Evolutionary conservation across 2,329 filamentous ascomycete genomes (phyloP), one percentile per base, ranked within the genome.

Genomic region (Lasiodiplodia sp.): DNA sequence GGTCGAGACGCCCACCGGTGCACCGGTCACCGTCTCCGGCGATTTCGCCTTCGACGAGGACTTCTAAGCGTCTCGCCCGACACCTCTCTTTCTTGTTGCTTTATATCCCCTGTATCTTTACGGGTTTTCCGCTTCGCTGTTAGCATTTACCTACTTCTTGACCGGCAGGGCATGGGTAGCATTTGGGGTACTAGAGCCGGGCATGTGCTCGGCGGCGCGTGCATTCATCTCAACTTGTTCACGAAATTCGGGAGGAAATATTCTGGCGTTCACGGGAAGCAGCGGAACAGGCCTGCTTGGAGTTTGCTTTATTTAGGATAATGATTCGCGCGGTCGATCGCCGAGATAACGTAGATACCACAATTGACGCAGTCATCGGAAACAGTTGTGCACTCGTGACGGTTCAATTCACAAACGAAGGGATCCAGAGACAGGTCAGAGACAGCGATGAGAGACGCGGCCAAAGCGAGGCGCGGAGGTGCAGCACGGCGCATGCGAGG

Each of bases 11-110:
- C 75, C 78, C 67, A 66, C 77, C 66, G 73, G 81, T 72, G 84
- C 80, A 79, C 6, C 84, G 71, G 84, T 80, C 66, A 76, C 77
- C 60, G 76, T 81, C 73, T 82, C 81, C 69, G 92, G 93, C 72
- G 93, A 95, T 84, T 96, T 99, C 84, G 87, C 83, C 80, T 98
- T 99, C 76, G 94, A 98, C 74, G 95, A 98, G 73, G 96, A 99
- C 84, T 99, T 99, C 79, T 98, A 92, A 87, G 86, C 79, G 71
- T 60, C 56, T 75, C 67, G 62, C 44, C 68, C 62, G 31, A 28
- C 58, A 57, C 25, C 65, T 69, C 53, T 68, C 68, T 64, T 72
- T 71, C 31, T 55, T 49, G 67, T 57, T 58, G 57, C 74, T 75
- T 67, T 55, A 58, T 67, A 67, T 67, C 75, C 68, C 66, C 72